Conservation (phyloP, 257 asterid species). For the Echium plantagineum region DNA sequence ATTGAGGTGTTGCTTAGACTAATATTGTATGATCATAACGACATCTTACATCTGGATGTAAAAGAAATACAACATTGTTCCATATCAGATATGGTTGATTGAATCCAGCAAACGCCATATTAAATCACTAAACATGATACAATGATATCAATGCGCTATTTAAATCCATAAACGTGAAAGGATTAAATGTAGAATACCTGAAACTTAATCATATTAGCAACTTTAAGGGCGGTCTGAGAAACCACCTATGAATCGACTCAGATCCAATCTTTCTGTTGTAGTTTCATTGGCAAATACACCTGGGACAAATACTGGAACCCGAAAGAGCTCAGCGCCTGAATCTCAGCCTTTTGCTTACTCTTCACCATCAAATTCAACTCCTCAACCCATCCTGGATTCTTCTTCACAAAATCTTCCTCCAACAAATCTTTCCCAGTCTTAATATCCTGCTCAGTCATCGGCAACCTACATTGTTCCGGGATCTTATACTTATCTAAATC, state of each 20-base stretch:
- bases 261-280: conserved; percentile 87
- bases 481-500: conserved; percentile 80
- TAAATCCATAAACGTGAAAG: too few species aligned
- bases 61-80: too few species aligned
- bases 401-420: conserved; percentile 90
- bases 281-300: conserved; percentile 76
- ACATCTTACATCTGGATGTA: too few species aligned
- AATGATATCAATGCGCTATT: too few species aligned
- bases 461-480: conserved; percentile 72
- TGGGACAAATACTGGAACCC: conserved; percentile 83
- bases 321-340: conserved; percentile 76
- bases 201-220: too few species aligned
- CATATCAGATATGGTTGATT: too few species aligned
- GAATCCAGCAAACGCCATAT: too few species aligned
- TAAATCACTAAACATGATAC: too few species aligned
- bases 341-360: conserved; percentile 92
- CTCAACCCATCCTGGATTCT: conserved; percentile 83
- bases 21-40: too few species aligned
- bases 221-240: too few species aligned
- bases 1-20: background rate
- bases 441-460: conserved; percentile 80
- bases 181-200: too few species aligned
- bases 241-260: too few species aligned
- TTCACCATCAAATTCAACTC: conserved; percentile 68
- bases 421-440: conserved; percentile 79